These are phyloP conservation scores for Aspergillus vadensis DNA, from an alignment of 2,329 filamentous ascomycete species.

Conservation along the genomic window DNA sequence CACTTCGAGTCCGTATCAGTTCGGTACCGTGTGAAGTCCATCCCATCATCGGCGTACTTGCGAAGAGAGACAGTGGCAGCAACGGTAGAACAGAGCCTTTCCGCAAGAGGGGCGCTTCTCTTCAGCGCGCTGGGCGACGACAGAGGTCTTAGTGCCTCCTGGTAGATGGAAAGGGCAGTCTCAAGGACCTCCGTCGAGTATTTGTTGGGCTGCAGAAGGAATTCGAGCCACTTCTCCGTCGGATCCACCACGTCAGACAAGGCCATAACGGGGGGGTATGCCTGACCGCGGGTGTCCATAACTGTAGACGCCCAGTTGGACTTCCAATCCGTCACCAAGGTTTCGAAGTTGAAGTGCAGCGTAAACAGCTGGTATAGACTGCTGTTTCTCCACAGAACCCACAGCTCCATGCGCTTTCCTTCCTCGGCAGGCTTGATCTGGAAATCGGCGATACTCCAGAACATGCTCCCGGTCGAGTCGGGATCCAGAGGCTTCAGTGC, in stretches of 20 bases:
- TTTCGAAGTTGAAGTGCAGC: constrained; percentile 70
- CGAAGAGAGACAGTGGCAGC: constrained; percentile 68
- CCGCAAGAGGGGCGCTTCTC: constrained; percentile 63
- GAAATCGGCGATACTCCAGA: constrained; percentile 82
- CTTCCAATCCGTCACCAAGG: constrained; percentile 63
- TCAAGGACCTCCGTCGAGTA: constrained; percentile 81
- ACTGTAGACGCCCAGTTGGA: constrained; percentile 71
- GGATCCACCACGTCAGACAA: constrained; percentile 68
- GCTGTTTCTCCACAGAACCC: constrained; percentile 85
- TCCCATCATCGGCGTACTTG: constrained; percentile 61
- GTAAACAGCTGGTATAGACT: constrained; percentile 73
- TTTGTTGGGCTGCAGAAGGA: constrained; percentile 78
- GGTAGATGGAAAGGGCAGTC: constrained; percentile 79
- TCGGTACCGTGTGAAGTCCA: constrained; percentile 76
- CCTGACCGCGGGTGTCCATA: constrained; percentile 58
- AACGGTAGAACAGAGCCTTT: constrained; percentile 74
- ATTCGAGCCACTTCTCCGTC: constrained; percentile 82
- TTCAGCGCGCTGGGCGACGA: constrained; percentile 45
- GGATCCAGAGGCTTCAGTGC: constrained; percentile 66
- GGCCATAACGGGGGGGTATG: constrained; percentile 60
- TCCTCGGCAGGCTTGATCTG: constrained; percentile 58
- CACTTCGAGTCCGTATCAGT: constrained; percentile 78
- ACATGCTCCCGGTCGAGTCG: constrained; percentile 66
- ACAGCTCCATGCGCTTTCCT: constrained; percentile 63
- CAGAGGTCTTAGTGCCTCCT: constrained; percentile 58